A percentile compares a stretch with the other conserved stretches of the same genome.
These are phyloP conservation scores for Mitragyna speciosa DNA, from an alignment of 257 asterid species.

Conservation along the genomic window DNA sequence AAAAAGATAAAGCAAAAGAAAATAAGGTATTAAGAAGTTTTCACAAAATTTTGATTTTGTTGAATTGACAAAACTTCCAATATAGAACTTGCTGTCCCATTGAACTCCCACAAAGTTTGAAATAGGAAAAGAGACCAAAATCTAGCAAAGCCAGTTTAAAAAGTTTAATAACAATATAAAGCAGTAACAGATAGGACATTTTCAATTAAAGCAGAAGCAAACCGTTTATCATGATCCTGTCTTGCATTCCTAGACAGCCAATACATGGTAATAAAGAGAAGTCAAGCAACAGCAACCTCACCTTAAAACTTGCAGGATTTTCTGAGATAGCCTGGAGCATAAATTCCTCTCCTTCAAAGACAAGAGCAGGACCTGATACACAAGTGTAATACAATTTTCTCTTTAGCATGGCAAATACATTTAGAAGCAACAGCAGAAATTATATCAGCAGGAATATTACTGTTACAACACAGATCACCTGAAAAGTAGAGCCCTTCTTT, in stretches of 20 bases:
- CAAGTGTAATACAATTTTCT: conserved; percentile 6
- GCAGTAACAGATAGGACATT: not conserved
- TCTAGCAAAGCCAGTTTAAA: not conserved
- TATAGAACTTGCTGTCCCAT: not conserved
- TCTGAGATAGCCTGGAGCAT: conserved; percentile 88
- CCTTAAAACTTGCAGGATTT: conserved; percentile 77
- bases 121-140: not conserved
- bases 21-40: not conserved
- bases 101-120: not conserved
- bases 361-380: conserved; percentile 81
- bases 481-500: conserved; percentile 93
- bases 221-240: not conserved
- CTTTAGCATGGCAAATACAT: not conserved
- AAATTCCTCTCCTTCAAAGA: conserved; percentile 95
- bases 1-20: not conserved
- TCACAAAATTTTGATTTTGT: too few relatives aligned
- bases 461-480: conserved; percentile 37
- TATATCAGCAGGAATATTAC: not conserved
- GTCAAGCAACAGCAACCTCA: conserved; percentile 21
- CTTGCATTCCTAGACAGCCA: not conserved
- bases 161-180: not conserved
- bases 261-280: conserved; percentile 1
- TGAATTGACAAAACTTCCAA: not conserved
- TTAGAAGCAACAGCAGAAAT: not conserved
- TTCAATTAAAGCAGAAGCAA: not conserved